Percentiles rank a stretch among this genome's conserved stretches.
Conservation (phyloP, 306 rosid species). For the Amphicarpaea edgeworthii region DNA sequence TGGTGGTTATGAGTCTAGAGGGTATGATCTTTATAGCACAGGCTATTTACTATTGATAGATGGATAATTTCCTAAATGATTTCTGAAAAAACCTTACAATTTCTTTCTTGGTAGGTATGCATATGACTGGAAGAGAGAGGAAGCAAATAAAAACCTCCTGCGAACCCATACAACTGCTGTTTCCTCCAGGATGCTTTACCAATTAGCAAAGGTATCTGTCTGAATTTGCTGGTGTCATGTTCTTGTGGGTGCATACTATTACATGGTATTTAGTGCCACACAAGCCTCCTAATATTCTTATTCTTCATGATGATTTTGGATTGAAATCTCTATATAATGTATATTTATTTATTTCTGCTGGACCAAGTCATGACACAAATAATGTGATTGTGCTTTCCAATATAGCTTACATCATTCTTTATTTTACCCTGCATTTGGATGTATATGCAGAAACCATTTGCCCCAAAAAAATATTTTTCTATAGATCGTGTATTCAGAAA, state of each 20-base stretch:
- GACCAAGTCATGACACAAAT: slow-evolving; percentile 5
- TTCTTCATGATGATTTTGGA: slow-evolving; percentile 10
- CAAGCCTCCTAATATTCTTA: slow-evolving; percentile 7
- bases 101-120: slow-evolving; percentile 63
- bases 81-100: slow-evolving; percentile 29
- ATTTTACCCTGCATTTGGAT: slow-evolving; percentile 24
- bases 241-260: slow-evolving; percentile 23
- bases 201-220: slow-evolving; percentile 74
- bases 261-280: slow-evolving; percentile 19
- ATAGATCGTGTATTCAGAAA: slow-evolving; percentile 97
- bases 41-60: slow-evolving; percentile 25
- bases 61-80: slow-evolving; percentile 8
- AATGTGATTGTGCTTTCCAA: slow-evolving; percentile 10
- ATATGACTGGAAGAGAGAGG: slow-evolving; percentile 92
- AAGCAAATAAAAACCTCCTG: slow-evolving; percentile 88
- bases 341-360: slow-evolving; percentile 1
- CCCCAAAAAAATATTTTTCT: slow-evolving; percentile 89
- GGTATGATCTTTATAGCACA: slow-evolving; percentile 56
- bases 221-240: slow-evolving; percentile 23
- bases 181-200: slow-evolving; percentile 91
- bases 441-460: slow-evolving; percentile 77
- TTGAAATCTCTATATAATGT: slow-evolving; percentile 3
- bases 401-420: not conserved
- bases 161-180: slow-evolving; percentile 98
- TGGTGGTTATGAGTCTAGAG: slow-evolving; percentile 93